phyloP scores from a whole-genome alignment of 139 green algal species.

The Coccomyxa sp. region DNA sequence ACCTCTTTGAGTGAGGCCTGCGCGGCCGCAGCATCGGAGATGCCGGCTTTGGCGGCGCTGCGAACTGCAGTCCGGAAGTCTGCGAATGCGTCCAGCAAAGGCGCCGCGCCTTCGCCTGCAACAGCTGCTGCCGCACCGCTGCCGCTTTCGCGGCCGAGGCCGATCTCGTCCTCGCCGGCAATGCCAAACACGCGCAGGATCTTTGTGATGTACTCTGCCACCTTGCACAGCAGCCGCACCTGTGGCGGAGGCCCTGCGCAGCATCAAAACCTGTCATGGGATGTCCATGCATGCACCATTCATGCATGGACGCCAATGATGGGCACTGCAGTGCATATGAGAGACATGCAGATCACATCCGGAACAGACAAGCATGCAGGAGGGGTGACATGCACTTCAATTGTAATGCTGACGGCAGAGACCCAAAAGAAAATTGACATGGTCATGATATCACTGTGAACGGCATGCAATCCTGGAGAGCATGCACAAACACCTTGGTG shows the following conservation, averaged over 20 bases:
- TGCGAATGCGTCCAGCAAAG: slow-evolving; percentile 67
- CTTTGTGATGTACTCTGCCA: slow-evolving; percentile 68
- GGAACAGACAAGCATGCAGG: neutral
- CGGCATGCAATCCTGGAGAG: neutral
- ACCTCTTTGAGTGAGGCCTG: slow-evolving; percentile 36
- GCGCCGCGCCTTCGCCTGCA: slow-evolving; percentile 11
- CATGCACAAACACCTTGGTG: neutral
- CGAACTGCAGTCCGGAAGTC: slow-evolving; percentile 66
- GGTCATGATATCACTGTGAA: neutral
- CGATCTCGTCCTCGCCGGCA: slow-evolving; percentile 38
- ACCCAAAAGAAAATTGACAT: neutral
- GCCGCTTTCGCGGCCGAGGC: slow-evolving; percentile 22
- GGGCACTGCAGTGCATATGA: neutral
- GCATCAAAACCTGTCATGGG: neutral
- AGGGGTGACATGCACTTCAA: neutral
- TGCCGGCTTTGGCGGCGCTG: neutral
- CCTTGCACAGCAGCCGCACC: slow-evolving; percentile 69
- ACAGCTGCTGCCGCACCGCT: neutral
- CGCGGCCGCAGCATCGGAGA: neutral
- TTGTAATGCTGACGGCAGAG: neutral
- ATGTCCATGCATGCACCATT: neutral
- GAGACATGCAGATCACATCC: too few relatives aligned
- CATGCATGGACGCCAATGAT: neutral
- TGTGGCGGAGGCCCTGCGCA: slow-evolving; percentile 40
- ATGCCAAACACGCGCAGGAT: slow-evolving; percentile 84